Base-by-base conservation (phyloP, 306 rosid genomes). In the Glycine latifolia region DNA sequence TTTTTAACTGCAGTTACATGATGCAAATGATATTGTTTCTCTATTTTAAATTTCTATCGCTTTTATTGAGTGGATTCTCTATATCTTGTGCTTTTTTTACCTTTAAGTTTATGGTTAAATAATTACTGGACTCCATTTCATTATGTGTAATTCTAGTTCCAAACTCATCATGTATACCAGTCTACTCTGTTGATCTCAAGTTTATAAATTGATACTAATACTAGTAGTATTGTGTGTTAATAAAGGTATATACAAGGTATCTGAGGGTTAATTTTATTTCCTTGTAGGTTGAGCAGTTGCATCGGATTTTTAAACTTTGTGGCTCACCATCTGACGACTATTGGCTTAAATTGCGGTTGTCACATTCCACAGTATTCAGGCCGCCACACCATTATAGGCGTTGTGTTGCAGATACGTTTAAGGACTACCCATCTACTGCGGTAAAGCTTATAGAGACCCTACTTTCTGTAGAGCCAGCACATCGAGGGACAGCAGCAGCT, bases 281-380 rank as follows among this genome's bases (percentile, higher is more conserved):
- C 46, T 70, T 88, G 84, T 77, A 95, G 99, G 97, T 95, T 81
- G 99, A 95, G 87, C 99, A 95, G 70, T 87, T 95, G 84, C 99
- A 95, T 86, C 93, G 96, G 86, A 95, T 95, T 71, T 95, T 90
- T 87, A 95, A 95, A 92, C 98, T 95, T 16, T 93, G 99, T 62
- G 99, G 99, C 71, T 95, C 99, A 12, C 99, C 99, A 33, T 80
- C 99, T 9, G 98, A 93, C 35, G 97, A 95, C 63, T 95, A 95
- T 77, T 93, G 99, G 98, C 86, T 79, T 31, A 92, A 87, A 81
- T 85, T 86, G 83, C 89, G 91, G 77, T 79, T 83, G 77, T 87
- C 94, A 31, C 89, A 78, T 85, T 87, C 94, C 47, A 78, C 94
- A 55, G 89, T 84, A 54, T 92, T 95, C 88, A 89, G 81, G 89